Conservation (phyloP, 2,329 filamentous ascomycete genomes). For the Didymella arachidicola region DNA sequence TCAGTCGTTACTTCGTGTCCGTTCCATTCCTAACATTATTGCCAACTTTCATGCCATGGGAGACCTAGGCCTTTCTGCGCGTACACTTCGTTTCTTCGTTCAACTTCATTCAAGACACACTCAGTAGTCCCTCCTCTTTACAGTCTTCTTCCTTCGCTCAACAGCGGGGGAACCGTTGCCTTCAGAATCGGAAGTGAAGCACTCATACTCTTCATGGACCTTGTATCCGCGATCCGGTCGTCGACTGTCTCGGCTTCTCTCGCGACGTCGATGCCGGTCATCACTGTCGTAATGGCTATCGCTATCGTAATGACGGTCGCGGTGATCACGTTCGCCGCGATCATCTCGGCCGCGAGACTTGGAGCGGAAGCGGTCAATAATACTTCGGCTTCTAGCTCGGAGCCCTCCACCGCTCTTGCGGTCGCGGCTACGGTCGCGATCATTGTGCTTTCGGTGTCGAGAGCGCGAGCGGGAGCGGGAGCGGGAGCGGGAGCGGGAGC, state of each 20-base stretch:
- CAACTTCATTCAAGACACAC: neutral
- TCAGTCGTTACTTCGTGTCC: neutral
- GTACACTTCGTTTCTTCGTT: neutral
- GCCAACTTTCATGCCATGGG: neutral
- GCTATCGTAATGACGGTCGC: constrained; percentile 21
- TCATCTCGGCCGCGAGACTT: constrained; percentile 30
- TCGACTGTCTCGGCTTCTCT: constrained; percentile 16
- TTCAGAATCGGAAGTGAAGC: constrained; percentile 16
- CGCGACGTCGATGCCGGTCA: constrained; percentile 17
- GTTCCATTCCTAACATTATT: neutral
- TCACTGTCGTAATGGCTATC: constrained; percentile 12
- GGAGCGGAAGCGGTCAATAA: constrained; percentile 36
- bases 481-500: constrained; percentile 29
- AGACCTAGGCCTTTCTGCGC: neutral
- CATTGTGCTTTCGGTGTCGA: constrained; percentile 23
- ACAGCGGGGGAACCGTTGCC: constrained; percentile 16
- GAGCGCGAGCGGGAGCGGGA: constrained; percentile 31
- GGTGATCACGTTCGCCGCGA: constrained; percentile 19
- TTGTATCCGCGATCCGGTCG: constrained; percentile 18
- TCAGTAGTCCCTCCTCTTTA: constrained; percentile 16
- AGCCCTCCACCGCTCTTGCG: constrained; percentile 26
- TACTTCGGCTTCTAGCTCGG: constrained; percentile 38
- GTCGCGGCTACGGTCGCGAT: constrained; percentile 17
- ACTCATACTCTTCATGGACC: constrained; percentile 21
- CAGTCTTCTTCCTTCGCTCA: constrained; percentile 17